Evolutionary conservation across 257 asterid genomes (phyloP).

Genomic region (Jacaranda copaia): DNA sequence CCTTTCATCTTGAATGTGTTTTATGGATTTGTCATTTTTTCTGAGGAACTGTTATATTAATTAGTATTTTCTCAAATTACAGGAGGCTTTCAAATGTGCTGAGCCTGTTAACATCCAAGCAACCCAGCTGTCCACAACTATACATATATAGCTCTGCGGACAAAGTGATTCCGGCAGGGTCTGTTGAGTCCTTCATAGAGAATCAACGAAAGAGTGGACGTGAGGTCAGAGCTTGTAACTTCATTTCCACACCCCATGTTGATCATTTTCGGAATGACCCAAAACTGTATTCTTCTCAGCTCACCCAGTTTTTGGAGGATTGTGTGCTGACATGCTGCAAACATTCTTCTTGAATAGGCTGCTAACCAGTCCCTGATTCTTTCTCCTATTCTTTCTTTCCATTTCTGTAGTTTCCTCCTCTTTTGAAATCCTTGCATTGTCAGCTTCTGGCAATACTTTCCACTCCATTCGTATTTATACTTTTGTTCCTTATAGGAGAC

Average conservation of each 20-base stretch:
- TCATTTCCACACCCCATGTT: constrained; percentile 85
- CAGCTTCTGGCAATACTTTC: not conserved
- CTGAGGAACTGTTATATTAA: not conserved
- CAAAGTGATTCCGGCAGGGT: constrained; percentile 81
- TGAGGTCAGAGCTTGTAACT: constrained; percentile 85
- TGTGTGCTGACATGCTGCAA: constrained; percentile 68
- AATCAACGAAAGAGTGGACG: constrained; percentile 72
- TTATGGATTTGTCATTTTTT: not conserved
- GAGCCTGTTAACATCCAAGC: constrained; percentile 64
- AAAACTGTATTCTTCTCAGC: constrained; percentile 80
- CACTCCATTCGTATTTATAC: constrained; percentile 7
- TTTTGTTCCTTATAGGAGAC: not conserved
- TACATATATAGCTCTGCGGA: constrained; percentile 97
- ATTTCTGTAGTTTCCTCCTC: not conserved
- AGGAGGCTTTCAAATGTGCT: constrained; percentile 89
- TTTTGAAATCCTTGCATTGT: constrained; percentile 19
- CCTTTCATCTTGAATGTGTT: not conserved
- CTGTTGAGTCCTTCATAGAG: constrained; percentile 86
- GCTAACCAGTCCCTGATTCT: constrained; percentile 40
- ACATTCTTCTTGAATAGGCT: constrained; percentile 47
- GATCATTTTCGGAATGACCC: constrained; percentile 91
- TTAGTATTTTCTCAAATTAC: constrained; percentile 32
- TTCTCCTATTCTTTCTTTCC: constrained; percentile 16
- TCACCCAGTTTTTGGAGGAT: constrained; percentile 77
- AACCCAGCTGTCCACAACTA: constrained; percentile 90